Base-by-base conservation (phyloP, 176 grass and related monocot species). In the Aegilops bicornis region DNA sequence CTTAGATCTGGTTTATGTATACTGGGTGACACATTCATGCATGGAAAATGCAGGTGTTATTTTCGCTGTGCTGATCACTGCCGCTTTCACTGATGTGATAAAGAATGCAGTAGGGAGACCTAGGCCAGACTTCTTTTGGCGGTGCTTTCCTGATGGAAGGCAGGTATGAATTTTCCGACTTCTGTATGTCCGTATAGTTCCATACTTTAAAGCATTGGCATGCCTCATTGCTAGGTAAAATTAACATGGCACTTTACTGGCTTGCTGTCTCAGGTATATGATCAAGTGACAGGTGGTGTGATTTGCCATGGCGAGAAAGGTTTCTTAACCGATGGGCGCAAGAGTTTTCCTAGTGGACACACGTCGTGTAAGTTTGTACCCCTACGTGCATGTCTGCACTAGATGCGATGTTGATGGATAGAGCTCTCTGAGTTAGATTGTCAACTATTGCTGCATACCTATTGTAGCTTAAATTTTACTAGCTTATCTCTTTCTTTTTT, bases 291-390 rank as follows among this genome's bases (percentile, higher is more conserved):
- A 78, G 90, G 90, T 62, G 82, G 64, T 80, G 97, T 96, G 68
- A 90, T 94, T 73, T 99, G 92, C 73, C 94, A 94, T 58, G 94
- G 94, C 5, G 58, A 91, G 30, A 73, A 85, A 88, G 69, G 52
- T 54, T 88, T 87, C 47, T 75, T 96, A 74, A 90, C 59, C 4
- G 94, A 96, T 81, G 97, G 94, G n/a, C 89, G 84, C 92, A 94
- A 89, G 83, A 96, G 97, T 85, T 96, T 99, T 89, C 97, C 94
- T 31, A 99, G 94, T 89, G 94, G 97, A 72, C 97, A 99, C 84
- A 96, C 92, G 31, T 94, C 94, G 8, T 96, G 97, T 99, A 92
- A 90, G 87, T 82, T 84, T 31, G 1, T 83, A 56, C 27, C 7
- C 29, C 11, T 86, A 37, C 7, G 22, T 76, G 48, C 60, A 23